Conservation (phyloP, 169 alveolate genomes). For the Plasmodium sp. region DNA sequence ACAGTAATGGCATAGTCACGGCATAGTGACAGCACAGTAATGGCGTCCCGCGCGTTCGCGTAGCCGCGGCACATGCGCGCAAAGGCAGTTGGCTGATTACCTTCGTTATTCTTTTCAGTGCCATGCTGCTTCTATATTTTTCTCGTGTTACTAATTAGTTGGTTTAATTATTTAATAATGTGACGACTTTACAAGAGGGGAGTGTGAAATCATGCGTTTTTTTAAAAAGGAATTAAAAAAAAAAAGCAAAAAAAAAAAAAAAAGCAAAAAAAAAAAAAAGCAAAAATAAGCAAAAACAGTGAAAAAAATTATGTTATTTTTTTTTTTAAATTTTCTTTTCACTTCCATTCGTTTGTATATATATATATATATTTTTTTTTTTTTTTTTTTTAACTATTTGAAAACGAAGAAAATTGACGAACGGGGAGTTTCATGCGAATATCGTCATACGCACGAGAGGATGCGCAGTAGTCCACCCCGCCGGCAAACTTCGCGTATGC, state of each 20-base stretch:
- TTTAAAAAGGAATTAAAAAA: not conserved
- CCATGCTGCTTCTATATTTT: slow-evolving; percentile 57
- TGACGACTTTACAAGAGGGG: not conserved
- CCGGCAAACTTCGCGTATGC: not conserved
- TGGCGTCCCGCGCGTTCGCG: not conserved
- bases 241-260: not conserved
- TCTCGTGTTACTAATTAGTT: not conserved
- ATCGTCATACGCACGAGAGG: not conserved
- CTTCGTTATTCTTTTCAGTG: slow-evolving; percentile 54
- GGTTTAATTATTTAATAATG: slow-evolving; percentile 6
- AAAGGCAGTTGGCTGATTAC: slow-evolving; percentile 6
- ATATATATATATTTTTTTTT: too few relatives aligned
- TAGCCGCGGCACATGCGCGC: not conserved
- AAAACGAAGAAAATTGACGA: not conserved
- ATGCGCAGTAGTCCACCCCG: not conserved
- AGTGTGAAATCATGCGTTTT: not conserved
- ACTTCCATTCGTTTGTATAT: not conserved
- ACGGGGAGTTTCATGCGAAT: not conserved
- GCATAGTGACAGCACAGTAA: too few relatives aligned
- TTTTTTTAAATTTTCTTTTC: not conserved
- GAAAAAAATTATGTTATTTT: not conserved
- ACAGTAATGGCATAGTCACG: not conserved
- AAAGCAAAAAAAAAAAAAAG: not conserved
- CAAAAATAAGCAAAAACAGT: not conserved
- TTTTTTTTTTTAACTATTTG: not conserved